Evolutionary conservation across 441 rosid genomes (phyloP).

Genomic region (Populus hybrid): DNA sequence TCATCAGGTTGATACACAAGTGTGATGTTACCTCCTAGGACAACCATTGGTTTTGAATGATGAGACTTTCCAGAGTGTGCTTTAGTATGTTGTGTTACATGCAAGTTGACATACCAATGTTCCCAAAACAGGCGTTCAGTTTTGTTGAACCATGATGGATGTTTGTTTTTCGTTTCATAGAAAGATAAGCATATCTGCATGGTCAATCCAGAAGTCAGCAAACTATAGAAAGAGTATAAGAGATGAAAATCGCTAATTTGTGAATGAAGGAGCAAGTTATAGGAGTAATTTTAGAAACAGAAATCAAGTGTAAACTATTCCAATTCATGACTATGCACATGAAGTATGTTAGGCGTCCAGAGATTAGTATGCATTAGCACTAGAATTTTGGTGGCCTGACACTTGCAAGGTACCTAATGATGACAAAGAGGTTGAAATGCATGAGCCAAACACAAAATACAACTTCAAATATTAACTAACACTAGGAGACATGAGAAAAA

Average conservation of each 20-base stretch:
- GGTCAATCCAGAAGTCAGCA: slow-evolving; percentile 10
- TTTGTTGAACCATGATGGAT: slow-evolving; percentile 82
- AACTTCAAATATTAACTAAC: neutral
- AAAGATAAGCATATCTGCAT: slow-evolving; percentile 86
- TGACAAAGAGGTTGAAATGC: neutral
- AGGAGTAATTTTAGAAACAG: neutral
- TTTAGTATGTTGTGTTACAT: slow-evolving; percentile 68
- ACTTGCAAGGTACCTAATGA: neutral
- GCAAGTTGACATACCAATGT: slow-evolving; percentile 86
- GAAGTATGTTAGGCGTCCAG: neutral
- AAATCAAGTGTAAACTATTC: neutral
- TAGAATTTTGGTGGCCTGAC: neutral
- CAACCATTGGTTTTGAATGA: slow-evolving; percentile 55
- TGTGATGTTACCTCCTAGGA: slow-evolving; percentile 55
- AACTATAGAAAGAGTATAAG: neutral
- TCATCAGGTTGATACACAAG: neutral
- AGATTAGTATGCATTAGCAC: neutral
- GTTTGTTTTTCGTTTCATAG: slow-evolving; percentile 86
- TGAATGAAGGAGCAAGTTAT: neutral
- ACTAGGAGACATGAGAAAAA: neutral
- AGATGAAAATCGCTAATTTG: neutral
- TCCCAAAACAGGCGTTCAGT: slow-evolving; percentile 74
- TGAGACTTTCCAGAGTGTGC: slow-evolving; percentile 55
- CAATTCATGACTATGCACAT: neutral
- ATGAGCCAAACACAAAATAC: neutral